Evolutionary conservation across 2,329 filamentous ascomycete genomes (phyloP), one percentile per base, ranked within the genome.

Genomic region (Coleophoma cylindrospora): DNA sequence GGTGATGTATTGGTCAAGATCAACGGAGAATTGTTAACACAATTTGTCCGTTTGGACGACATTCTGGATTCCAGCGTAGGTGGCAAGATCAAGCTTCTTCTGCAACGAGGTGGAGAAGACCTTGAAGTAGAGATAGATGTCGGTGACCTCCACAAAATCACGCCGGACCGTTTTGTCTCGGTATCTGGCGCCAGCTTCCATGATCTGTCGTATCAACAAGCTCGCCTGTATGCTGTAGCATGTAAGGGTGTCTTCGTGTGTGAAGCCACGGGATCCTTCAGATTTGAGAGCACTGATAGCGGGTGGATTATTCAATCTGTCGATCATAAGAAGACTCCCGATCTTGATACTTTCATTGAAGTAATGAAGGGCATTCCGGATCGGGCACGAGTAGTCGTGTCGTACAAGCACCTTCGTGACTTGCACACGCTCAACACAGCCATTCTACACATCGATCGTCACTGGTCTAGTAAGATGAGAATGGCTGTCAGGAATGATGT

Each of bases 391-490:
- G 87, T 99, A 11, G 92, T 97, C 32, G 87, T 97, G 50, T 94
- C 89, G 8, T 99, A 96, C 73, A 94, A 95, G 70, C 92, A 99
- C 66, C 84, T 99, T 36, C 80, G 92, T 50, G 95, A 99, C 66
- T 75, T 99, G 50, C 94, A 99, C 68, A 96, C 92, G 0, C 80
- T 95, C 48, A 91, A 95, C 68, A 99, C 94, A 1, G 89, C 86
- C 51, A 92, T 99, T 65, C 80, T 96, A 56, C 87, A 94, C 57
- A 82, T 99, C 49, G 94, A 99, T 68, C 84, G 94, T 40, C 94
- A 99, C 69, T 99, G 94, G 94, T 87, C 90, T 45, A 85, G 86
- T 50, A 95, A 95, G 73, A 97, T 99, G 88, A 86, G 91, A 63
- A 74, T 96, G 61, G 91, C 92, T 4, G 82, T 92, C 48, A 84